Base-by-base conservation (phyloP, 192 early-diverging fungal genomes). In the Pilaira anomala region DNA sequence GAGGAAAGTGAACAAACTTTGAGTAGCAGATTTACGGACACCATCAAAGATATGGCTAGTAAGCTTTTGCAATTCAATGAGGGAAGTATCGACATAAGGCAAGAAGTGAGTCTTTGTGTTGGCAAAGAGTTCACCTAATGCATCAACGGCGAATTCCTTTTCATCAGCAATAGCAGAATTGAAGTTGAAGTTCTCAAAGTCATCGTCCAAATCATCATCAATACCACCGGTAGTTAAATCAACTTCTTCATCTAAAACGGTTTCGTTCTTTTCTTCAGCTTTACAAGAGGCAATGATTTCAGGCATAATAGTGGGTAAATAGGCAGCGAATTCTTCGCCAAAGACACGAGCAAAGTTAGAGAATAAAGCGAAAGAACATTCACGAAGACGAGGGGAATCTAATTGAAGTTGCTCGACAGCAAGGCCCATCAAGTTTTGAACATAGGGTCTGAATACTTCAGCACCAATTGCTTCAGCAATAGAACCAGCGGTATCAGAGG, bases 61-160 rank as follows among this genome's bases (percentile, higher is more conserved):
- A 25, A 96, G 73, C 48, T 78, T 60, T 21, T 87, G 69, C 51
- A 93, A 73, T 62, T 88, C 85, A 26, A 85, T 74, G 29, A 93
- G 73, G 26, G 81, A 77, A 33, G 80, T 76, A 55, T 93, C 89
- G 30, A 94, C 86, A 67, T 93, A 94, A 3, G 94, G 92, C 74
- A 96, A 73, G 71, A 93, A 96, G 26, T 85, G 79, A 1, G 79
- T 59, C 11, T 77, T 63, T 11, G 93, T 90, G 56, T 87, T 83
- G 58, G 82, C 80, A 76, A 96, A 96, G 21, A 96, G 69, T 74
- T 96, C 91, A 48, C 90, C 93, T 53, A 93, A 80, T 8, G 89
- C 89, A 62, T 95, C 93, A 29, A 88, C 90, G 25, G 94, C 93
- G 50, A 91, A 85, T 71, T 96, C 94, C 78, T 96, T 96, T 68